These are phyloP conservation scores for Cryptococcus jaspeensis DNA, from an alignment of 1,284 basidiomycete species.

Conservation along the genomic window DNA sequence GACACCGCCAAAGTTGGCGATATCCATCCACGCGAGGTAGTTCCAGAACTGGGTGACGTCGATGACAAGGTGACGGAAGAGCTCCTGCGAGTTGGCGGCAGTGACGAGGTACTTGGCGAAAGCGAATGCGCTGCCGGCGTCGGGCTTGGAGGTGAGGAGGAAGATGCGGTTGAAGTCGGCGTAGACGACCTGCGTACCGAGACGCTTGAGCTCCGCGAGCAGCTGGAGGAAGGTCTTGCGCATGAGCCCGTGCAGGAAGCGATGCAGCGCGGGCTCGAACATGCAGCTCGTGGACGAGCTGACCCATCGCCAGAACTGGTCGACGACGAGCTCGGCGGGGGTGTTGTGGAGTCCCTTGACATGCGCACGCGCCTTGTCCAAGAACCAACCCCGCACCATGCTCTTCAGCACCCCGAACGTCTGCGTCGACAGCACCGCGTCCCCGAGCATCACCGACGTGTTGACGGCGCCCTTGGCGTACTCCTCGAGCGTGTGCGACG, in stretches of 20 bases:
- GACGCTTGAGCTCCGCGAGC: slow-evolving; percentile 91
- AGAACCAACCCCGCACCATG: slow-evolving; percentile 89
- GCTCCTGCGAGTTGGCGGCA: slow-evolving; percentile 88
- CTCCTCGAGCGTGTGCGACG: slow-evolving; percentile 86
- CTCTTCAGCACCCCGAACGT: slow-evolving; percentile 81
- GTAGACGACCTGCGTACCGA: slow-evolving; percentile 90
- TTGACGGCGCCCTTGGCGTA: slow-evolving; percentile 72
- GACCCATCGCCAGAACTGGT: slow-evolving; percentile 99
- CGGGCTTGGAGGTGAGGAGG: slow-evolving; percentile 89
- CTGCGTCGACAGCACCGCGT: slow-evolving; percentile 86
- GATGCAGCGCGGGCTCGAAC: slow-evolving; percentile 91
- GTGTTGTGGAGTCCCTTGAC: slow-evolving; percentile 46
- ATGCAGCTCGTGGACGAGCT: slow-evolving; percentile 79
- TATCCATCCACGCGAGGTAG: slow-evolving; percentile 93
- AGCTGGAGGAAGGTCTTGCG: slow-evolving; percentile 96
- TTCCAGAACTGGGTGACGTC: slow-evolving; percentile 90
- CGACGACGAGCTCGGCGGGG: slow-evolving; percentile 57
- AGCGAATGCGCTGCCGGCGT: slow-evolving; percentile 86
- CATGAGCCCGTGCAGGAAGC: slow-evolving; percentile 95
- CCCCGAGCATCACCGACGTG: slow-evolving; percentile 79
- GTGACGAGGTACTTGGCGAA: slow-evolving; percentile 93
- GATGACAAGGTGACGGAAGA: slow-evolving; percentile 91
- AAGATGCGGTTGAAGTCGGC: slow-evolving; percentile 92
- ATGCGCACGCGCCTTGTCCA: slow-evolving; percentile 70
- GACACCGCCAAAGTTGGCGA: slow-evolving; percentile 88